These are phyloP conservation scores for Leptosphaerulina australis DNA, from an alignment of 2,329 filamentous ascomycete species.

Conservation along the genomic window DNA sequence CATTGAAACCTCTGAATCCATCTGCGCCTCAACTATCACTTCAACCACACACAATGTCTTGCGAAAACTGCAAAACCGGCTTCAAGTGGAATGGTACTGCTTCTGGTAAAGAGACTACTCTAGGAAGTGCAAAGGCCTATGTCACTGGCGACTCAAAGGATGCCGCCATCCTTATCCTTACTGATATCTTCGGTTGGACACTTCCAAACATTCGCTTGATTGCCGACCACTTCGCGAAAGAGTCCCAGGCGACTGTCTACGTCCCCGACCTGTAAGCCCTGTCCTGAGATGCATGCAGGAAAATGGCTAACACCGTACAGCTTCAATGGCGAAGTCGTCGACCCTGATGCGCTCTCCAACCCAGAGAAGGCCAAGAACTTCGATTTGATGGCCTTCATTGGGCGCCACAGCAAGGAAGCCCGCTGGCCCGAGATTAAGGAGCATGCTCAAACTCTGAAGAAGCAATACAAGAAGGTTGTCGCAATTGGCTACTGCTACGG, in stretches of 20 bases:
- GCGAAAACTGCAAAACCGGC: constrained; percentile 47
- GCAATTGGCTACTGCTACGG: constrained; percentile 59
- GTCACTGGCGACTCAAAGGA: constrained; percentile 53
- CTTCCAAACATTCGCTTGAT: constrained; percentile 55
- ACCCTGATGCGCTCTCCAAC: constrained; percentile 32
- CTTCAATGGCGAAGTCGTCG: constrained; percentile 42
- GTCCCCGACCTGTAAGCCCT: constrained; percentile 52
- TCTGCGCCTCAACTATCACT: too few species aligned
- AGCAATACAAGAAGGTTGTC: constrained; percentile 49
- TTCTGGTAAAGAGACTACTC: constrained; percentile 46
- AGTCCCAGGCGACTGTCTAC: constrained; percentile 54
- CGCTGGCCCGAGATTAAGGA: constrained; percentile 50
- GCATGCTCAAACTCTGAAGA: constrained; percentile 46
- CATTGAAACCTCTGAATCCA: background rate
- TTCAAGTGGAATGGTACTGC: constrained; percentile 50
- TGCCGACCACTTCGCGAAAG: constrained; percentile 56
- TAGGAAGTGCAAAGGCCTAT: constrained; percentile 50
- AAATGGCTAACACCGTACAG: constrained; percentile 18
- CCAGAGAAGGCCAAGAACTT: constrained; percentile 43
- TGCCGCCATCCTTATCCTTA: constrained; percentile 54
- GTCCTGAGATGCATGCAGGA: background rate
- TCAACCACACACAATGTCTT: constrained; percentile 33
- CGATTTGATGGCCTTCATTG: constrained; percentile 50
- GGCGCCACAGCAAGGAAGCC: constrained; percentile 46
- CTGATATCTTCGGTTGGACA: constrained; percentile 56